A percentile compares a stretch with the other conserved stretches of the same genome.
These are phyloP conservation scores for Magnaporthales sp. DNA, from an alignment of 2,329 filamentous ascomycete species.

Conservation along the genomic window DNA sequence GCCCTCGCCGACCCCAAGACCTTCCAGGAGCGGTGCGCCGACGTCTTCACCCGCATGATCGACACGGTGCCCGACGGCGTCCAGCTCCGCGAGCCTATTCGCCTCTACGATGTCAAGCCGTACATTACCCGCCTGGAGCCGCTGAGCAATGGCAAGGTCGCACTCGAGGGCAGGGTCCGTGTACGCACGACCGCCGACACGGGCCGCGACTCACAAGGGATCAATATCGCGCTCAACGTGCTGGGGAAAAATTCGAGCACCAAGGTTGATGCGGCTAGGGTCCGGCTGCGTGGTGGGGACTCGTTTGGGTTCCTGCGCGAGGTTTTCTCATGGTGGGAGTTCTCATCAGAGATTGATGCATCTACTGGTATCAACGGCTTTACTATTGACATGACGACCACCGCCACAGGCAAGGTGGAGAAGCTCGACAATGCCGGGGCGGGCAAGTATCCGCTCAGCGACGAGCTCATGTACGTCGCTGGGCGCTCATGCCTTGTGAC, in stretches of 20 bases:
- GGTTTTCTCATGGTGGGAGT: conserved; percentile 22
- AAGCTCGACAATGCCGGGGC: background rate
- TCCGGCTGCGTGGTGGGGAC: conserved; percentile 11
- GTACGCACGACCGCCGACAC: conserved; percentile 37
- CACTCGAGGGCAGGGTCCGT: conserved; percentile 46
- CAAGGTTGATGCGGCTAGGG: conserved; percentile 1
- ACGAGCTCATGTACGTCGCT: background rate
- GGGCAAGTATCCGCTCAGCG: background rate
- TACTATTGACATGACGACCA: conserved; percentile 17
- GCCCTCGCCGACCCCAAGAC: conserved; percentile 32
- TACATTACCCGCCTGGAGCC: conserved; percentile 37
- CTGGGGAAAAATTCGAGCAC: conserved; percentile 8
- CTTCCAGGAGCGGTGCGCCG: conserved; percentile 39
- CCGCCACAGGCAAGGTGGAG: conserved; percentile 14
- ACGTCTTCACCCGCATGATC: conserved; percentile 50
- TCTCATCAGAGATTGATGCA: conserved; percentile 15
- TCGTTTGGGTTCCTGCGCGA: conserved; percentile 16
- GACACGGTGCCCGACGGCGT: conserved; percentile 47
- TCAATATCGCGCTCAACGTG: conserved; percentile 22
- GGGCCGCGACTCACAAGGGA: conserved; percentile 36
- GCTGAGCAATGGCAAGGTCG: conserved; percentile 36
- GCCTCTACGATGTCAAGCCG: conserved; percentile 51
- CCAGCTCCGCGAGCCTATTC: conserved; percentile 37
- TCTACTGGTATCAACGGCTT: conserved; percentile 22
- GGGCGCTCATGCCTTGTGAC: background rate